A percentile compares a stretch with the other conserved stretches of the same genome.
Evolutionary conservation across 371 early-diverging fungal genomes (phyloP).

Genomic region (Haplosporangium sp.): DNA sequence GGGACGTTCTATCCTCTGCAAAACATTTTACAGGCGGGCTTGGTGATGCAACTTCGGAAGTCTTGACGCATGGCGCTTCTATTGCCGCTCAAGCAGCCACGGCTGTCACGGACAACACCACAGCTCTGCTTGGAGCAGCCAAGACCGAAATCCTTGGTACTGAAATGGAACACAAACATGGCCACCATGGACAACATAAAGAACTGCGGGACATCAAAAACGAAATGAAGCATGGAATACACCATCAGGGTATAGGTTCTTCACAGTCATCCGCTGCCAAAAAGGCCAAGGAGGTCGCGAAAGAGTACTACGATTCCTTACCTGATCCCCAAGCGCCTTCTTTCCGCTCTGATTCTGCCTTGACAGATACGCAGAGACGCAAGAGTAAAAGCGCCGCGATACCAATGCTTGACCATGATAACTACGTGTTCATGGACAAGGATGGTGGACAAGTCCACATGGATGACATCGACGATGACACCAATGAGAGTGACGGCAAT

Average conservation of each 20-base stretch:
- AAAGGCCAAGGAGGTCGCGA: slow-evolving; percentile 9
- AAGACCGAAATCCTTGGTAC: slow-evolving; percentile 2
- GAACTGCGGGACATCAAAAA: slow-evolving; percentile 14
- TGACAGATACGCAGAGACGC: neutral
- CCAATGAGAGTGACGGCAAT: neutral
- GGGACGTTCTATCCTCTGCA: slow-evolving; percentile 7
- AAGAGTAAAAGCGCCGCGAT: neutral
- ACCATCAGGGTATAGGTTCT: neutral
- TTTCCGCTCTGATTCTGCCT: neutral
- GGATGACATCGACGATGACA: neutral
- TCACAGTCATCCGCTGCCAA: slow-evolving; percentile 7
- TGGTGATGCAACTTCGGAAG: slow-evolving; percentile 9
- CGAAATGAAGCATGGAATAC: neutral
- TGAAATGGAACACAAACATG: neutral
- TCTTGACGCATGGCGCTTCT: neutral
- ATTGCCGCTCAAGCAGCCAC: slow-evolving; percentile 2
- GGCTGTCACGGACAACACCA: slow-evolving; percentile 3
- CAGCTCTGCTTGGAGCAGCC: slow-evolving; percentile 1
- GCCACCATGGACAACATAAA: neutral
- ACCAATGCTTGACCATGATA: slow-evolving; percentile 12
- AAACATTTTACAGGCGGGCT: slow-evolving; percentile 8
- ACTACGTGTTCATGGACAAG: slow-evolving; percentile 16
- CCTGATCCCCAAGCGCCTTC: neutral
- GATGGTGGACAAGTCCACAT: slow-evolving; percentile 3
- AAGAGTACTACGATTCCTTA: slow-evolving; percentile 11